A percentile compares a stretch with the other conserved stretches of the same genome.
These are phyloP conservation scores for Fusarium nematophilum DNA, from an alignment of 2,329 filamentous ascomycete species.

Conservation along the genomic window DNA sequence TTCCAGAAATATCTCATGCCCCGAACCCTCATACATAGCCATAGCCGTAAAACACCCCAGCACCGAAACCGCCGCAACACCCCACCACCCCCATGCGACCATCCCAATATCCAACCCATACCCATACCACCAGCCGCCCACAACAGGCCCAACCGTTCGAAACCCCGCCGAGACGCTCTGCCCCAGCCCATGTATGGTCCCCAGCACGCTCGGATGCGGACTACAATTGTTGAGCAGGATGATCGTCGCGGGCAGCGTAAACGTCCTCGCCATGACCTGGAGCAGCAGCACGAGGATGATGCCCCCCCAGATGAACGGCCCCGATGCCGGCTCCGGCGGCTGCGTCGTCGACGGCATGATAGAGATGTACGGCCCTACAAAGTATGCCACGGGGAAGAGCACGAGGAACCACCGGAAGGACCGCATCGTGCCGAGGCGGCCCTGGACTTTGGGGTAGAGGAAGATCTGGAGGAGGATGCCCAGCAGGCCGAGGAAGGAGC, in stretches of 20 bases:
- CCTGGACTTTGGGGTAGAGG: conserved; percentile 74
- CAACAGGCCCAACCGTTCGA: conserved; percentile 61
- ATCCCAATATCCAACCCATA: conserved; percentile 57
- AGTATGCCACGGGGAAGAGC: conserved; percentile 75
- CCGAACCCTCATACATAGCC: conserved; percentile 72
- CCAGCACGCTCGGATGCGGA: conserved; percentile 67
- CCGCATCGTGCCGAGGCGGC: conserved; percentile 71
- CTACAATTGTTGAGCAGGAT: conserved; percentile 71
- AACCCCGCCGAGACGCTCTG: conserved; percentile 62
- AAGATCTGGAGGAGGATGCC: conserved; percentile 77
- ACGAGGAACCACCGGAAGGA: conserved; percentile 74
- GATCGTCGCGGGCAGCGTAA: conserved; percentile 69
- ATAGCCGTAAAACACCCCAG: conserved; percentile 69
- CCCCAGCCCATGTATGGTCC: conserved; percentile 66
- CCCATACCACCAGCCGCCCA: conserved; percentile 62
- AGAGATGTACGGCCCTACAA: conserved; percentile 74
- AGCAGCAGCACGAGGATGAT: conserved; percentile 66
- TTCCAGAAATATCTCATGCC: conserved; percentile 68
- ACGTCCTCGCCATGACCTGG: conserved; percentile 80
- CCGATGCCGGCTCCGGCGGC: conserved; percentile 24
- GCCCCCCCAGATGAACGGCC: conserved; percentile 29
- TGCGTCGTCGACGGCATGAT: conserved; percentile 49
- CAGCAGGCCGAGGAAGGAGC: conserved; percentile 75
- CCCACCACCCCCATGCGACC: conserved; percentile 62
- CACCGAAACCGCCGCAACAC: conserved; percentile 60